phyloP scores from a whole-genome alignment of 2,329 filamentous ascomycete species.

The Cadophora gregata region DNA sequence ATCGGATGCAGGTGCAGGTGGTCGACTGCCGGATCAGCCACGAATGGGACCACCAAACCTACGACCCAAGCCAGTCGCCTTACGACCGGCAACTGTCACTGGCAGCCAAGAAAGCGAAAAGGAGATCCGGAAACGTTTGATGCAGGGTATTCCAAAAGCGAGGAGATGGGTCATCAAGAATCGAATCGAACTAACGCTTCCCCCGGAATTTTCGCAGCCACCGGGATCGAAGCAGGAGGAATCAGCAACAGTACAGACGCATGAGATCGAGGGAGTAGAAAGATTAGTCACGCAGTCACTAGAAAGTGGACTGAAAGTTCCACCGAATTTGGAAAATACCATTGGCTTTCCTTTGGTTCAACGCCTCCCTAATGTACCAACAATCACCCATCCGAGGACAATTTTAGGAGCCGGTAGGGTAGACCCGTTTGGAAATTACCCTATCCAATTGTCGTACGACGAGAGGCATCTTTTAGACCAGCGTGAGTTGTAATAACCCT shows the following conservation, averaged over 20 bases:
- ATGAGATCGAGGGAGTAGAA: neutral
- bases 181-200: neutral
- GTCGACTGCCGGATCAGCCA: neutral
- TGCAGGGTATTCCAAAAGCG: conserved; percentile 8
- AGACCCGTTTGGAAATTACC: conserved; percentile 4
- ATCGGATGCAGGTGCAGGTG: neutral
- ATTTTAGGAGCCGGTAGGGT: conserved; percentile 13
- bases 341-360: neutral
- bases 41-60: neutral
- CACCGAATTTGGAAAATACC: neutral
- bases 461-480: neutral
- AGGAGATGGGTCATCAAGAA: conserved; percentile 7
- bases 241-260: neutral
- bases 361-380: neutral
- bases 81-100: neutral
- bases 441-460: neutral
- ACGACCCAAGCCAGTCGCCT: neutral
- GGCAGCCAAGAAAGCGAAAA: neutral
- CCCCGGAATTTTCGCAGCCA: conserved; percentile 8
- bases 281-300: neutral
- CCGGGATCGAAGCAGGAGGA: neutral
- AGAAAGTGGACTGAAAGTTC: neutral
- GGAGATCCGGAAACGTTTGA: neutral
- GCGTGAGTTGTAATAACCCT: neutral
- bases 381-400: neutral